phyloP scores from a whole-genome alignment of 2,329 filamentous ascomycete species.

The Penicillium sp. region DNA sequence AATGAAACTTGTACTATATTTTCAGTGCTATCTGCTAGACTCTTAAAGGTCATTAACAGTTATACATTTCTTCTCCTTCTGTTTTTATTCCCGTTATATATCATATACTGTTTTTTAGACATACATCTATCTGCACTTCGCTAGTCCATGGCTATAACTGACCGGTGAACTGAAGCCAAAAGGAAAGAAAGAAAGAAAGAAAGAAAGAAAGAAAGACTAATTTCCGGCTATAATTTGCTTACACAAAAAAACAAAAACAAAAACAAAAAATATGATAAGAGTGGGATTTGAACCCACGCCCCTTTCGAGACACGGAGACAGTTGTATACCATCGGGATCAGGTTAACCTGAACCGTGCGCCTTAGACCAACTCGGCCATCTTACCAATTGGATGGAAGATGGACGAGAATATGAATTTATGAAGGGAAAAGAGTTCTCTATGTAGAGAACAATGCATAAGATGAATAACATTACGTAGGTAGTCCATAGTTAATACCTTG shows the following conservation, averaged over 20 bases:
- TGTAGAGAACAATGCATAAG: too few relatives aligned
- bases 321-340: constrained; percentile 20
- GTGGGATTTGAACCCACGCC: constrained; percentile 15
- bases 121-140: too few relatives aligned
- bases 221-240: too few relatives aligned
- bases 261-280: constrained; percentile 10
- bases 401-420: accelerated
- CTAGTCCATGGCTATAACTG: not conserved
- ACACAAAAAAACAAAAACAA: too few relatives aligned
- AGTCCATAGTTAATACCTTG: too few relatives aligned
- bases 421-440: too few relatives aligned
- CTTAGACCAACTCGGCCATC: constrained; percentile 39
- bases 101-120: not conserved
- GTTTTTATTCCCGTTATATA: not conserved
- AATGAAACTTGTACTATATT: not conserved
- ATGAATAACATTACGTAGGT: too few relatives aligned
- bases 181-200: not conserved
- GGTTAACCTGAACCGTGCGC: constrained; percentile 35
- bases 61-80: not conserved
- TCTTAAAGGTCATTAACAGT: not conserved
- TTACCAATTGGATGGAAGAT: constrained; percentile 19
- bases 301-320: constrained; percentile 14
- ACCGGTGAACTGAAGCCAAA: not conserved
- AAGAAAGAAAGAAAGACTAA: not conserved
- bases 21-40: too few relatives aligned